These are phyloP conservation scores for Termitomyces sp. DNA, from an alignment of 768 basidiomycete genomes.

Conservation along the genomic window DNA sequence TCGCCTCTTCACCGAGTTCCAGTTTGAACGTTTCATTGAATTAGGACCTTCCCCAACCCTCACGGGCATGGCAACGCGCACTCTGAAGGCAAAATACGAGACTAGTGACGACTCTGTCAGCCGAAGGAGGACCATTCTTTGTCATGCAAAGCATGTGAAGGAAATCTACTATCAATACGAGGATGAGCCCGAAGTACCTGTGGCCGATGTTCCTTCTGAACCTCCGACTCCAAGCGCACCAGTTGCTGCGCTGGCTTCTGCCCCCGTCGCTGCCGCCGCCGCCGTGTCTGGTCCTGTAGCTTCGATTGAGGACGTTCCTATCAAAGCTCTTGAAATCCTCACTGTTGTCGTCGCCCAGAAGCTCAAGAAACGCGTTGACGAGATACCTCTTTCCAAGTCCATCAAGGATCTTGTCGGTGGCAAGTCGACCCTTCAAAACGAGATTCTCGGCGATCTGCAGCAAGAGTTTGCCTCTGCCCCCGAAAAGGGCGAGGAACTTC, in stretches of 20 bases:
- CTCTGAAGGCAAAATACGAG: constrained; percentile 93
- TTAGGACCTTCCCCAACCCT: constrained; percentile 95
- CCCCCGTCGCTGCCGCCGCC: constrained; percentile 38
- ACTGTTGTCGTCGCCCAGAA: constrained; percentile 93
- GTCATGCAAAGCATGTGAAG: constrained; percentile 92
- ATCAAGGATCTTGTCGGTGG: constrained; percentile 99
- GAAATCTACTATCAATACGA: constrained; percentile 99
- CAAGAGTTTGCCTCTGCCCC: constrained; percentile 93
- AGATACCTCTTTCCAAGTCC: constrained; percentile 86
- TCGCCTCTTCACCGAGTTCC: constrained; percentile 79
- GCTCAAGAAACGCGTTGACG: constrained; percentile 90
- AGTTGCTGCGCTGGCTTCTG: constrained; percentile 35
- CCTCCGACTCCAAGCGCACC: constrained; percentile 30
- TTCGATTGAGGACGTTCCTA: constrained; percentile 83
- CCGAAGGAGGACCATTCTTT: constrained; percentile 77
- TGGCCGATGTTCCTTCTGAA: constrained; percentile 33
- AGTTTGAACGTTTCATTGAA: constrained; percentile 93
- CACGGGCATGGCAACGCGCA: constrained; percentile 90
- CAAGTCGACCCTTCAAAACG: constrained; percentile 98
- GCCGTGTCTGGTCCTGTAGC: constrained; percentile 62
- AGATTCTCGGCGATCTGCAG: constrained; percentile 95
- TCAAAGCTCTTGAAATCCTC: constrained; percentile 89
- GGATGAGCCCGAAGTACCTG: constrained; percentile 61
- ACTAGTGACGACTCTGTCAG: constrained; percentile 80
- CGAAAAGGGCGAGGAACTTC: constrained; percentile 97